Conservation (phyloP, 768 basidiomycete species). For the Phylloporus rhodoxanthus region DNA sequence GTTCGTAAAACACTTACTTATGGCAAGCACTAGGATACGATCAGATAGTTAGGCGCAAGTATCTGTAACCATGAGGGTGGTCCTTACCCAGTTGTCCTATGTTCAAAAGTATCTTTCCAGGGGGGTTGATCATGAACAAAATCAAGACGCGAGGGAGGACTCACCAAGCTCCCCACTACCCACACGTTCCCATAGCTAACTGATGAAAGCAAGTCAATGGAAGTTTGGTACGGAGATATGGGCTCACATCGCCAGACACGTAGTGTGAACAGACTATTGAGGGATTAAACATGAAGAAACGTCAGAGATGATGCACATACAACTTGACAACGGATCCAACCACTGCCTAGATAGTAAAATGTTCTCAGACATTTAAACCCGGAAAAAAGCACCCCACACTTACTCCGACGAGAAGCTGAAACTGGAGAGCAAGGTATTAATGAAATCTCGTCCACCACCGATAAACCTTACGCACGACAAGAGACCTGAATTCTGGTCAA, state of each 20-base stretch:
- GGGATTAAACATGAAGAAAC: not conserved
- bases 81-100: conserved; percentile 47
- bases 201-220: conserved; percentile 17
- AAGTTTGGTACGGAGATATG: not conserved
- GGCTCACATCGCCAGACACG: conserved; percentile 58
- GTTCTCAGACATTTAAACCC: conserved; percentile 2
- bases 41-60: not conserved
- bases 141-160: conserved; percentile 9
- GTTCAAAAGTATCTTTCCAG: conserved; percentile 39
- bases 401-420: conserved; percentile 41
- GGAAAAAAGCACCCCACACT: conserved; percentile 11
- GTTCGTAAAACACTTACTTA: conserved; percentile 28
- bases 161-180: conserved; percentile 43
- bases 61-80: not conserved
- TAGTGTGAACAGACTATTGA: conserved; percentile 46
- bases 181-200: conserved; percentile 50
- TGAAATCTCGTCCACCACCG: conserved; percentile 2
- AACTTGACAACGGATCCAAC: conserved; percentile 52
- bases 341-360: conserved; percentile 35
- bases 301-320: conserved; percentile 30
- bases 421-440: conserved; percentile 20
- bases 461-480: conserved; percentile 36
- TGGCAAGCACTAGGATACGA: conserved; percentile 30
- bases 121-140: not conserved
- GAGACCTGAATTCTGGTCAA: conserved; percentile 37